These are phyloP conservation scores for Trametes hirsuta DNA, from an alignment of 1,284 basidiomycete genomes.

Conservation along the genomic window DNA sequence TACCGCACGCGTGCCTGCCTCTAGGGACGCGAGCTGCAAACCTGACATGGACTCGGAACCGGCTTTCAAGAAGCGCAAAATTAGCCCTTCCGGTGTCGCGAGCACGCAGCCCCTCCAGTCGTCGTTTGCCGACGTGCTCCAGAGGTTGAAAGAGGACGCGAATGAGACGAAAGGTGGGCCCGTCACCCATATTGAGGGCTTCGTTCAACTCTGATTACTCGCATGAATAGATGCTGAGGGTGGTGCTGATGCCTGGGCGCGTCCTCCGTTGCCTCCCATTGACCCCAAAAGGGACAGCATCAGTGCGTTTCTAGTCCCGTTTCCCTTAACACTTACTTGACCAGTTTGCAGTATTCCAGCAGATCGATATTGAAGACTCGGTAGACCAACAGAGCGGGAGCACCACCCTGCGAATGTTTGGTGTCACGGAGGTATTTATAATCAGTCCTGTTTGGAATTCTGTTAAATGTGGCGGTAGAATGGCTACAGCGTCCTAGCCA, in stretches of 20 bases:
- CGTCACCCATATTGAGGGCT: not conserved
- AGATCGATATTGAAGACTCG: constrained; percentile 88
- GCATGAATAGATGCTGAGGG: constrained; percentile 59
- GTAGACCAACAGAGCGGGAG: constrained; percentile 50
- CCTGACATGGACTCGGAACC: constrained; percentile 41
- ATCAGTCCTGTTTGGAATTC: constrained; percentile 2
- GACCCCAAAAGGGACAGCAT: constrained; percentile 68
- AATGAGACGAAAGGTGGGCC: constrained; percentile 45
- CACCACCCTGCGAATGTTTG: constrained; percentile 78
- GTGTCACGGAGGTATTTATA: constrained; percentile 76
- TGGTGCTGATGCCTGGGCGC: constrained; percentile 77
- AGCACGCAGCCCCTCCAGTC: constrained; percentile 40
- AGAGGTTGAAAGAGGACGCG: constrained; percentile 75
- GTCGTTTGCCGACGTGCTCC: constrained; percentile 81
- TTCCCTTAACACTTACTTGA: not conserved
- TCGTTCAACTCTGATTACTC: not conserved
- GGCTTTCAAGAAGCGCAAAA: constrained; percentile 61
- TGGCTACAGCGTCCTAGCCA: constrained; percentile 87
- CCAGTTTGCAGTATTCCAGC: constrained; percentile 76
- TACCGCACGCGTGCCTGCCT: not conserved
- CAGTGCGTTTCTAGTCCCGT: constrained; percentile 36
- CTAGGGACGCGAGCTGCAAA: constrained; percentile 27
- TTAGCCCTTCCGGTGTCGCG: constrained; percentile 42
- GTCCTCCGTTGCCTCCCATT: constrained; percentile 64
- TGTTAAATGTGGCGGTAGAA: constrained; percentile 35